Evolutionary conservation across 140 eudicot genomes (phyloP).

Genomic region (Oenanthe javanica): DNA sequence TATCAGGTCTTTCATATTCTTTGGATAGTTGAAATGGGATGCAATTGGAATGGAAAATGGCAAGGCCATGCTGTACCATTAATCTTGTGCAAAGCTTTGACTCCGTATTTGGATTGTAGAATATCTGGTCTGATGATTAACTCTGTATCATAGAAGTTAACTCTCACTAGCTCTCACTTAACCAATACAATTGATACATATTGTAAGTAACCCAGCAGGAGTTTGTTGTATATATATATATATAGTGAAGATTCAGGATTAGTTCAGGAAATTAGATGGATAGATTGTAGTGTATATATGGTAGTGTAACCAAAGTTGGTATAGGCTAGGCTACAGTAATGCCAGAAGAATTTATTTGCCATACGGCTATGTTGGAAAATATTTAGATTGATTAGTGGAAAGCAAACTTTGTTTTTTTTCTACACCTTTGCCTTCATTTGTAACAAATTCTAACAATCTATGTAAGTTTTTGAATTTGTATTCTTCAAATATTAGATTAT

Average conservation of each 20-base stretch:
- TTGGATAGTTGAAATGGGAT: neutral
- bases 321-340: slow-evolving; percentile 19
- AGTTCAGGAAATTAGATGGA: slow-evolving; percentile 28
- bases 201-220: slow-evolving; percentile 20
- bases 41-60: slow-evolving; percentile 1
- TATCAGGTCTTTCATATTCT: neutral
- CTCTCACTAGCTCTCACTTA: slow-evolving; percentile 12
- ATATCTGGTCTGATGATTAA: slow-evolving; percentile 16
- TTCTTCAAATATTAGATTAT: neutral
- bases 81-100: slow-evolving; percentile 42
- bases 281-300: slow-evolving; percentile 21
- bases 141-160: slow-evolving; percentile 30
- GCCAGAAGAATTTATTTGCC: slow-evolving; percentile 1
- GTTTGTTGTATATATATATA: slow-evolving; percentile 39
- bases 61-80: slow-evolving; percentile 27
- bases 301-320: slow-evolving; percentile 24
- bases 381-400: slow-evolving; percentile 1
- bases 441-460: neutral
- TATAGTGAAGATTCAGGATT: slow-evolving; percentile 19
- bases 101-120: slow-evolving; percentile 20
- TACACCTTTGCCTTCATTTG: neutral
- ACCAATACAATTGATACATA: slow-evolving; percentile 10
- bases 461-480: neutral
- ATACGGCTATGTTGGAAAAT: too few species aligned
- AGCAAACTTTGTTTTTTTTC: neutral